phyloP scores from a whole-genome alignment of 768 basidiomycete genomes.

The Tricholoma saponaceum region DNA sequence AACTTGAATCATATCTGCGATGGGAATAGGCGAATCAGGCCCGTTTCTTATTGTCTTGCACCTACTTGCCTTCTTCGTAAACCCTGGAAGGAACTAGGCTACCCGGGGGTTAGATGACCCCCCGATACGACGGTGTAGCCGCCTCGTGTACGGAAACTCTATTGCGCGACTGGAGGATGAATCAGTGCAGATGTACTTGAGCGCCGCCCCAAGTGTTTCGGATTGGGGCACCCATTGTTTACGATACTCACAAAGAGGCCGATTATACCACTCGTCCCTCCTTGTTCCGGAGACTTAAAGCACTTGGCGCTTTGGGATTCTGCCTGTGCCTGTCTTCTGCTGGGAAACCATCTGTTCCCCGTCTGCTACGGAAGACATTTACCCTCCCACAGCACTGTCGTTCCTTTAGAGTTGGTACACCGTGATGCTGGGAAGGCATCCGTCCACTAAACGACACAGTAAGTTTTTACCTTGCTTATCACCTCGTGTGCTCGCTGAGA shows the following conservation, averaged over 20 bases:
- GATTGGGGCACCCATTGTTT: constrained; percentile 27
- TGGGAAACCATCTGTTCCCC: background rate
- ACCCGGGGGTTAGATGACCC: constrained; percentile 19
- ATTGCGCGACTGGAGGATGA: constrained; percentile 19
- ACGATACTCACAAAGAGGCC: constrained; percentile 11
- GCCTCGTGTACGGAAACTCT: constrained; percentile 35
- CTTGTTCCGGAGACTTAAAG: constrained; percentile 27
- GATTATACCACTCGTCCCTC: constrained; percentile 20
- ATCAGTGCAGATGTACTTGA: constrained; percentile 18
- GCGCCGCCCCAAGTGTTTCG: constrained; percentile 20
- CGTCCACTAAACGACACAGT: constrained; percentile 40
- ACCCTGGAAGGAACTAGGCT: constrained; percentile 30
- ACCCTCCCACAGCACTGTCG: background rate
- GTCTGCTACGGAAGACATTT: background rate
- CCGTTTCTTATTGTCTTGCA: constrained; percentile 7
- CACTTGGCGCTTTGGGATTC: background rate
- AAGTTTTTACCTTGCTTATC: constrained; percentile 15
- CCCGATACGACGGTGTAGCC: constrained; percentile 22
- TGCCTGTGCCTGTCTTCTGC: background rate
- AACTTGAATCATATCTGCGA: constrained; percentile 15
- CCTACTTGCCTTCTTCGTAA: constrained; percentile 24
- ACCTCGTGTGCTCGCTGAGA: background rate
- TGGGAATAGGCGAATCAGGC: constrained; percentile 10
- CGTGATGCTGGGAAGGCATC: constrained; percentile 17
- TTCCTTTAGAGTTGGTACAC: background rate